Evolutionary conservation across 2,329 filamentous ascomycete species (phyloP).

Genomic region (Myrmaecium sp.): DNA sequence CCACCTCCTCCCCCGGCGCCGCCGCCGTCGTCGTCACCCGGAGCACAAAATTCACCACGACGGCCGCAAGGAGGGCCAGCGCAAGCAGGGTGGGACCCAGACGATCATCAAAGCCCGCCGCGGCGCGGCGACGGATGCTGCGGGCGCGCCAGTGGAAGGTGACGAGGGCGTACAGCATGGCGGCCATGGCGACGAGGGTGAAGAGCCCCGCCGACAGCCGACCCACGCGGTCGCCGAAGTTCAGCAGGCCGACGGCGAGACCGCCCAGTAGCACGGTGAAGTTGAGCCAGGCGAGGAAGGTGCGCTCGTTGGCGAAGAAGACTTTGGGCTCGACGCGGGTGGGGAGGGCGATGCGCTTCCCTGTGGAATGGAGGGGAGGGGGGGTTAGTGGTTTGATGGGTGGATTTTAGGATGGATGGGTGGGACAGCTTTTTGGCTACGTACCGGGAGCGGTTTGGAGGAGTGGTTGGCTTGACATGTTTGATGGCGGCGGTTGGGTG

Average conservation of each 20-base stretch:
- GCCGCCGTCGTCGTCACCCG: conserved; percentile 2
- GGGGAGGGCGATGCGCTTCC: conserved; percentile 95
- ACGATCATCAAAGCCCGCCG: conserved; percentile 91
- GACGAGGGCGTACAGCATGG: conserved; percentile 86
- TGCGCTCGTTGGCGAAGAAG: conserved; percentile 99
- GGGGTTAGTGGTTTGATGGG: conserved; percentile 5
- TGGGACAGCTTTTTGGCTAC: conserved; percentile 9
- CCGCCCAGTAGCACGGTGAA: conserved; percentile 97
- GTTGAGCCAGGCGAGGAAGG: conserved; percentile 98
- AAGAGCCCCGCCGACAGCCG: conserved; percentile 91
- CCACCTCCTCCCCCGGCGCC: not conserved
- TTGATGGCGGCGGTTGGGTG: conserved; percentile 9
- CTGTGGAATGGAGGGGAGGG: conserved; percentile 27
- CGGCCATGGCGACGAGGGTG: conserved; percentile 82
- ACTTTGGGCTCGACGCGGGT: conserved; percentile 98
- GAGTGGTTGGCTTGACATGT: conserved; percentile 91
- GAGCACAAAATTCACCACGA: conserved; percentile 92
- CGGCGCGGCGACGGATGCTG: conserved; percentile 76
- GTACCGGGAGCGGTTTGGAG: conserved; percentile 84
- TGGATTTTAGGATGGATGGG: conserved; percentile 3
- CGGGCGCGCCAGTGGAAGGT: conserved; percentile 97
- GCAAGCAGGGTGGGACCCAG: conserved; percentile 86
- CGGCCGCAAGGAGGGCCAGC: conserved; percentile 67
- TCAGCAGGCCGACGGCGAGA: conserved; percentile 88
- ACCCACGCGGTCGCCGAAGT: conserved; percentile 89